Base-by-base conservation (phyloP, 106 monocot species). In the Dendrobium chrysotoxum region DNA sequence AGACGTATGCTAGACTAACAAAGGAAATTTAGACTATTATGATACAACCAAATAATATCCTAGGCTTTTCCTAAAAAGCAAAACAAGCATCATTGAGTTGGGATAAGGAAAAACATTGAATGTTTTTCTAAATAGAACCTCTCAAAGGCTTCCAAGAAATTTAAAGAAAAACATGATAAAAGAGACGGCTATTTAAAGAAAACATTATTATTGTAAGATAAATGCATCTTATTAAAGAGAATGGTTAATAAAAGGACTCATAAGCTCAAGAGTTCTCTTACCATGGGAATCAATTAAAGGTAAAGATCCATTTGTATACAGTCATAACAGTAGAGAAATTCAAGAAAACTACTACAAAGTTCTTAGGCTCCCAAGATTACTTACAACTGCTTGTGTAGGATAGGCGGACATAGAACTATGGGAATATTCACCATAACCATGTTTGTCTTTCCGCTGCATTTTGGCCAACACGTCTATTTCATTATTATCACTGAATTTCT, bases 321-420 rank as follows among this genome's bases (percentile, higher is more conserved):
- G 5, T 40, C 41, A 74, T 35, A 35, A 35, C 6, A 71, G 28
- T 31, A 71, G 26, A 71, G 15, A 40, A 74, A 41, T 41, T 35
- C 1, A 74, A 41, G 30, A 74, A 5, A 74, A 70, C 2, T 74
- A 35, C 21, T 76, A 64, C n/a, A 25, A 31, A 58, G 21, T 42
- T 47, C 3, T 28, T n/a, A 20, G n/a, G 53, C 45, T 35, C 57
- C 75, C 58, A 73, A 73, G 1, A 31, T 54, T 25, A 86, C 83
- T 83, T 88, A 93, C 93, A 67, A 75, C 65, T 76, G 76, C 67
- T 87, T 92, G 88, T 28, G 77, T 77, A 57, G 91, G 83, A 86
- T 85, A 92, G 1, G 76, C 20, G 39, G 61, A 79, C 40, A 80
- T 77, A 30, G 81, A 83, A 61, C 23, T 61, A n/a, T 61, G 21